A percentile compares a stretch with the other conserved stretches of the same genome.
phyloP scores from a whole-genome alignment of 2,329 filamentous ascomycete genomes.

The Pseudocercospora eumusae region DNA sequence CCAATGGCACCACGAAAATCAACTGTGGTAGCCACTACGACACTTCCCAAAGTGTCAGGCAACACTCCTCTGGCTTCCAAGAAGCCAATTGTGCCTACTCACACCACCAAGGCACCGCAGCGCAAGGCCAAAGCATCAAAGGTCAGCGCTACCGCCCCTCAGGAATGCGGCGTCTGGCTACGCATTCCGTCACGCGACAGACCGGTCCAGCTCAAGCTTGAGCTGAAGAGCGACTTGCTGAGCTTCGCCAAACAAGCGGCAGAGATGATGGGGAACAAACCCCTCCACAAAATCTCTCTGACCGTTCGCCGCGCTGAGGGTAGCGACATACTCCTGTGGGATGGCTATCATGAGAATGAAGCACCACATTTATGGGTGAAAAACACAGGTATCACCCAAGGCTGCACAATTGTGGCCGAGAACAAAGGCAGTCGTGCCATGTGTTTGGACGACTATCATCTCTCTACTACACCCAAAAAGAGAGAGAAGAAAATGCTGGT shows the following conservation, averaged over 20 bases:
- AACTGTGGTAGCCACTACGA: not conserved
- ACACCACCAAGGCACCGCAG: not conserved
- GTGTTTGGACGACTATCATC: not conserved
- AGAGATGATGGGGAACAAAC: not conserved
- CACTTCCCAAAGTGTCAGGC: not conserved
- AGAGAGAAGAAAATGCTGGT: not conserved
- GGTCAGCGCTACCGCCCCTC: not conserved
- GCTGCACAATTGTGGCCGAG: not conserved
- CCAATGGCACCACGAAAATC: not conserved
- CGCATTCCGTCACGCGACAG: not conserved
- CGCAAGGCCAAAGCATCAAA: not conserved
- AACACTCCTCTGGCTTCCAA: not conserved
- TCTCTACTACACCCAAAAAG: not conserved
- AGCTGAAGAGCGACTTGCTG: not conserved
- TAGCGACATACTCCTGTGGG: not conserved
- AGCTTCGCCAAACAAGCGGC: not conserved
- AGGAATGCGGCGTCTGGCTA: not conserved
- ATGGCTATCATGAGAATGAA: not conserved
- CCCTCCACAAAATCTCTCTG: not conserved
- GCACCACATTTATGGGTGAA: not conserved
- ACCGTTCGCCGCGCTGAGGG: not conserved
- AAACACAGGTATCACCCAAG: not conserved
- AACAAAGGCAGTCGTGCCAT: not conserved
- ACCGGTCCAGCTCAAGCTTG: not conserved
- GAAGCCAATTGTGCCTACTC: not conserved